Conservation (phyloP, 2,329 filamentous ascomycete species). For the Talaromyces atroroseus region DNA sequence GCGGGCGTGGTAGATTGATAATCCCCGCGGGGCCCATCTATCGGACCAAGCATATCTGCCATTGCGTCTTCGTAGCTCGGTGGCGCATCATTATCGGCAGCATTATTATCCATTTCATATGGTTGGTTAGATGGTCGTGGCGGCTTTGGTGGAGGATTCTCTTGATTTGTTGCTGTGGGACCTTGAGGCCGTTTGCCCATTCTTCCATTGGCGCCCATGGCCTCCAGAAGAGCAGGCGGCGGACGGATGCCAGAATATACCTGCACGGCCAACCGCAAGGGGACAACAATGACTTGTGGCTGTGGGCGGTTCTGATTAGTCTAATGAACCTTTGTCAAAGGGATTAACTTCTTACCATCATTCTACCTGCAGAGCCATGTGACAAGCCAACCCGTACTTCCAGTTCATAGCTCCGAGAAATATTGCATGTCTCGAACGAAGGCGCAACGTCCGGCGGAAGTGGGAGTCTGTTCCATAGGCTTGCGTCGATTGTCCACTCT, state of each 20-base stretch:
- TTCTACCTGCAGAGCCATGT: constrained; percentile 58
- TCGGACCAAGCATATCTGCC: constrained; percentile 68
- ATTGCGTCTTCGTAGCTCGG: constrained; percentile 94
- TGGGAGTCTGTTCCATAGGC: constrained; percentile 64
- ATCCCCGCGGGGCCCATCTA: constrained; percentile 60
- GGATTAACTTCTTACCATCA: constrained; percentile 39
- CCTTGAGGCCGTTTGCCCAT: background rate
- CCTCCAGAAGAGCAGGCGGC: constrained; percentile 67
- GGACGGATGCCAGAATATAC: constrained; percentile 86
- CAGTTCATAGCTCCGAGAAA: constrained; percentile 73
- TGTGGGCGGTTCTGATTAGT: constrained; percentile 24
- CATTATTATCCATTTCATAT: constrained; percentile 20
- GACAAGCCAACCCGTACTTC: constrained; percentile 74
- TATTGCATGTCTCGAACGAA: constrained; percentile 82
- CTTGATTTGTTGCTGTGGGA: background rate
- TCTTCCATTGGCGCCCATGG: constrained; percentile 43
- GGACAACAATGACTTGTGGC: constrained; percentile 72
- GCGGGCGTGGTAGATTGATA: constrained; percentile 40
- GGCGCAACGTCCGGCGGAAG: constrained; percentile 85
- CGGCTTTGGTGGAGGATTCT: constrained; percentile 9
- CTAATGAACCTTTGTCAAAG: background rate
- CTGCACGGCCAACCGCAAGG: constrained; percentile 70
- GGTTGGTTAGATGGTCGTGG: constrained; percentile 4
- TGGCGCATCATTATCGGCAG: constrained; percentile 64
- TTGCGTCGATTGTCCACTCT: constrained; percentile 64